A percentile compares a stretch with the other conserved stretches of the same genome.
These are phyloP conservation scores for Nemania sp. DNA, from an alignment of 2,329 filamentous ascomycete species.

Conservation along the genomic window DNA sequence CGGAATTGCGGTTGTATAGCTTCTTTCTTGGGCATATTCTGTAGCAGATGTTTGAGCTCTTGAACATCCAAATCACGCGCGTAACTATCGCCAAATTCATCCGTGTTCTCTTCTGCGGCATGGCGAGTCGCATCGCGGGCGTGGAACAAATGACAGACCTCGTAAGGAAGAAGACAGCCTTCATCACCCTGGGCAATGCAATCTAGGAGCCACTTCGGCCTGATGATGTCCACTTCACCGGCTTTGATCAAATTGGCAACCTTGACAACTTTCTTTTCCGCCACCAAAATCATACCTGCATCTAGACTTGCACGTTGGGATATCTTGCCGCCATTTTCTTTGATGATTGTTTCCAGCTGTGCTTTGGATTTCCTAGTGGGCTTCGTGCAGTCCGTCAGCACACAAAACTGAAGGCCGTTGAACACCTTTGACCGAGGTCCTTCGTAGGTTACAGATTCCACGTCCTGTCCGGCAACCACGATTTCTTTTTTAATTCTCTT, in stretches of 20 bases:
- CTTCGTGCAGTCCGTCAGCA: slow-evolving; percentile 74
- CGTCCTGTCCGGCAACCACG: slow-evolving; percentile 71
- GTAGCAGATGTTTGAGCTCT: slow-evolving; percentile 61
- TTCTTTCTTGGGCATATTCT: slow-evolving; percentile 55
- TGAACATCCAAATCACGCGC: slow-evolving; percentile 66
- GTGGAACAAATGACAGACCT: slow-evolving; percentile 71
- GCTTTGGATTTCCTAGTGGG: slow-evolving; percentile 75
- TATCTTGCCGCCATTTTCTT: slow-evolving; percentile 78
- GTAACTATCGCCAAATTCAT: slow-evolving; percentile 83
- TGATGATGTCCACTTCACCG: slow-evolving; percentile 71
- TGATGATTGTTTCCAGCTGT: slow-evolving; percentile 79
- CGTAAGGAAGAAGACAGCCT: slow-evolving; percentile 65
- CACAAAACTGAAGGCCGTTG: slow-evolving; percentile 75
- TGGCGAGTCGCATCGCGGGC: slow-evolving; percentile 59
- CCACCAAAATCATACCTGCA: slow-evolving; percentile 70
- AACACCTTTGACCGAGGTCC: slow-evolving; percentile 69
- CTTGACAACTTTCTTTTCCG: slow-evolving; percentile 79
- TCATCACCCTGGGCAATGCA: slow-evolving; percentile 65
- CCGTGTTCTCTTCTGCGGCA: slow-evolving; percentile 64
- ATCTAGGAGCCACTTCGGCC: slow-evolving; percentile 81
- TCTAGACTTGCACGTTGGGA: slow-evolving; percentile 71
- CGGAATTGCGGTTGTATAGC: slow-evolving; percentile 46
- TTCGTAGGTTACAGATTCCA: slow-evolving; percentile 50
- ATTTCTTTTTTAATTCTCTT: slow-evolving; percentile 71
- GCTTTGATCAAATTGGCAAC: slow-evolving; percentile 80